phyloP scores from a whole-genome alignment of 2,329 filamentous ascomycete species.

The Graphium sp. region DNA sequence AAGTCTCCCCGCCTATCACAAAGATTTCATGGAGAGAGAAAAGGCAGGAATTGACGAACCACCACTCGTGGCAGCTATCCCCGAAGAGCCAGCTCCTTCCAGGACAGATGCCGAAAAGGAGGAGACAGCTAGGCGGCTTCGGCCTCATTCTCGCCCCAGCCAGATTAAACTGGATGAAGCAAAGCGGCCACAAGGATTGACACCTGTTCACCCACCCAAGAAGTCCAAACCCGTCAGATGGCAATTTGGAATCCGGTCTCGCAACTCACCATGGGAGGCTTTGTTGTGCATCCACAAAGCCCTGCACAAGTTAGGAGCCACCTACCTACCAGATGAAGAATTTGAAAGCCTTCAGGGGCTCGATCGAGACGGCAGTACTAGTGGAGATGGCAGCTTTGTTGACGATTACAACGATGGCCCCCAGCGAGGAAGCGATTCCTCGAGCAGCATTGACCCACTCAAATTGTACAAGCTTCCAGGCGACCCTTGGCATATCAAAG shows the following conservation, averaged over 20 bases:
- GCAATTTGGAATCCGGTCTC: conserved; percentile 94
- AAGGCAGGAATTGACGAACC: conserved; percentile 28
- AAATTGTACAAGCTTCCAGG: conserved; percentile 71
- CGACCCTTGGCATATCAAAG: conserved; percentile 88
- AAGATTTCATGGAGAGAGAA: conserved; percentile 69
- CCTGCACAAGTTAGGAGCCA: conserved; percentile 69
- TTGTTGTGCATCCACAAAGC: conserved; percentile 93
- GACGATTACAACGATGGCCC: conserved; percentile 18
- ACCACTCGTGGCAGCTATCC: conserved; percentile 20
- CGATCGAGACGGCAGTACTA: conserved; percentile 20
- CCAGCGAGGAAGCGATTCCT: conserved; percentile 16
- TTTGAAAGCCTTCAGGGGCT: conserved; percentile 27
- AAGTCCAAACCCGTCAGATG: conserved; percentile 73
- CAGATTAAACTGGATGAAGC: conserved; percentile 51
- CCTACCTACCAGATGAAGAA: conserved; percentile 61
- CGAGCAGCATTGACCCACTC: conserved; percentile 28
- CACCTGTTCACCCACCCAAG: conserved; percentile 45
- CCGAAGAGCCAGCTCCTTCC: conserved; percentile 29
- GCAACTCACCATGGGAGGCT: conserved; percentile 87
- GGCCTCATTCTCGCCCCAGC: conserved; percentile 64
- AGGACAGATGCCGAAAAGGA: conserved; percentile 61
- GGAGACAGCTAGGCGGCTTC: conserved; percentile 63
- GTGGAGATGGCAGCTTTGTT: conserved; percentile 22
- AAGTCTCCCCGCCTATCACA: conserved; percentile 79
- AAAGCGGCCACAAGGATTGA: conserved; percentile 43